phyloP scores from a whole-genome alignment of 371 early-diverging fungal species.

The Mucor piriformis region DNA sequence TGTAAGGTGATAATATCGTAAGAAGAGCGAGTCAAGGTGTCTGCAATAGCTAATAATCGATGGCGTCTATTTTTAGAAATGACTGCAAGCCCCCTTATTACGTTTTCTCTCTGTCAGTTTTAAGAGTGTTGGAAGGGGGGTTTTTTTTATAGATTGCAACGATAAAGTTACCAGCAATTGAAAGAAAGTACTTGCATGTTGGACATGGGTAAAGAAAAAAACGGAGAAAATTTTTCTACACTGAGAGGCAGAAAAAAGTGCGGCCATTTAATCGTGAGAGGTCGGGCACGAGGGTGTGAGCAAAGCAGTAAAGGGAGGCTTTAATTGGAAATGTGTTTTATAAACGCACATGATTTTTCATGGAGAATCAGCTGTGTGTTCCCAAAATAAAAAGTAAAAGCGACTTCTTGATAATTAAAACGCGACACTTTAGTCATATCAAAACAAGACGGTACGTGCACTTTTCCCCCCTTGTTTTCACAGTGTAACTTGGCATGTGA shows the following conservation, averaged over 20 bases:
- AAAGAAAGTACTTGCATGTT: constrained; percentile 35
- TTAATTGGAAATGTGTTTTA: neutral
- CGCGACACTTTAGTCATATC: too few species aligned
- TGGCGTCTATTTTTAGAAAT: constrained; percentile 40
- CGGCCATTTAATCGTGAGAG: too few species aligned
- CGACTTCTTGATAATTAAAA: neutral
- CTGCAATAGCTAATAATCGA: constrained; percentile 51
- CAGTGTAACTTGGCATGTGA: too few species aligned
- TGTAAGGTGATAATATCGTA: constrained; percentile 59
- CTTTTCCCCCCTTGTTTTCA: neutral
- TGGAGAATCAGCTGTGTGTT: neutral
- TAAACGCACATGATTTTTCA: neutral
- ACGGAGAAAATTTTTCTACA: neutral
- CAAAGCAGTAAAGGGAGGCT: too few species aligned
- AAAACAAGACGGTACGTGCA: too few species aligned
- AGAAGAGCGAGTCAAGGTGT: constrained; percentile 23
- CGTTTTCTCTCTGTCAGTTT: neutral
- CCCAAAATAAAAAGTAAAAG: neutral
- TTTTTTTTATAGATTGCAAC: too few species aligned
- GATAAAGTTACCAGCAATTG: constrained; percentile 41
- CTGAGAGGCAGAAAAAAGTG: too few species aligned
- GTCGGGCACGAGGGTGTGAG: too few species aligned
- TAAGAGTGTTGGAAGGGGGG: too few species aligned
- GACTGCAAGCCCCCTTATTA: constrained; percentile 49
- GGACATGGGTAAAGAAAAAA: neutral